A percentile compares a stretch with the other conserved stretches of the same genome.
Conservation (phyloP, 2,329 filamentous ascomycete genomes). For the Verticillium nubilum region DNA sequence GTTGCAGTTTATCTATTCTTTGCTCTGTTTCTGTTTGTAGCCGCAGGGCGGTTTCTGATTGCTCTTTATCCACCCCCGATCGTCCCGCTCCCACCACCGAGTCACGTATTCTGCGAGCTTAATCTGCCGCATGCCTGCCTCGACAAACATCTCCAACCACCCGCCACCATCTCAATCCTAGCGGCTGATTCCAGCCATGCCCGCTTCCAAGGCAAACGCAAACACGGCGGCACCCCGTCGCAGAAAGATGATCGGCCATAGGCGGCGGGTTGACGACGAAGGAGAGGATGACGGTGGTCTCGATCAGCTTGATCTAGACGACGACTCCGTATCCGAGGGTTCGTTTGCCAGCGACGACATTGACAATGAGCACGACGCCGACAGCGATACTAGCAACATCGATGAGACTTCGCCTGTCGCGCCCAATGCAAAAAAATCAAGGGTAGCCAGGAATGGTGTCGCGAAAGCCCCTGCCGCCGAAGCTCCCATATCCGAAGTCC, state of each 20-base stretch:
- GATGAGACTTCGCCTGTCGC: slow-evolving; percentile 50
- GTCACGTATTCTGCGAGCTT: background rate
- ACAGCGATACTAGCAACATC: slow-evolving; percentile 60
- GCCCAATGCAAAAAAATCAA: slow-evolving; percentile 31
- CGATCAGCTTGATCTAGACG: slow-evolving; percentile 52
- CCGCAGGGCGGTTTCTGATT: slow-evolving; percentile 3
- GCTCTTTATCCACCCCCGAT: background rate
- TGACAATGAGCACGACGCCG: slow-evolving; percentile 52
- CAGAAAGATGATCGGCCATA: slow-evolving; percentile 61
- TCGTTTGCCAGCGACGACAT: slow-evolving; percentile 58
- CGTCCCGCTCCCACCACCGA: background rate
- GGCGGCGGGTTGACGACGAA: slow-evolving; percentile 65
- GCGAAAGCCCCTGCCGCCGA: slow-evolving; percentile 23
- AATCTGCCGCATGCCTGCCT: background rate
- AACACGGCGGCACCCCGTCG: slow-evolving; percentile 50
- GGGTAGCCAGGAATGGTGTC: slow-evolving; percentile 30
- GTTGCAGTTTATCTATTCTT: background rate
- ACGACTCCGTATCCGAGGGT: slow-evolving; percentile 62
- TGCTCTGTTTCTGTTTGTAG: background rate
- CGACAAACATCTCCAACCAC: background rate
- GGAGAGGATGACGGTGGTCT: slow-evolving; percentile 60
- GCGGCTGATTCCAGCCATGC: background rate
- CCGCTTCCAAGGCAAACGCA: background rate
- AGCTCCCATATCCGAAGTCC: slow-evolving; percentile 8
- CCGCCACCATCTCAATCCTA: background rate